A percentile compares a stretch with the other conserved stretches of the same genome.
Conservation (phyloP, 768 basidiomycete genomes). For the Strobilomyces dryophilus region DNA sequence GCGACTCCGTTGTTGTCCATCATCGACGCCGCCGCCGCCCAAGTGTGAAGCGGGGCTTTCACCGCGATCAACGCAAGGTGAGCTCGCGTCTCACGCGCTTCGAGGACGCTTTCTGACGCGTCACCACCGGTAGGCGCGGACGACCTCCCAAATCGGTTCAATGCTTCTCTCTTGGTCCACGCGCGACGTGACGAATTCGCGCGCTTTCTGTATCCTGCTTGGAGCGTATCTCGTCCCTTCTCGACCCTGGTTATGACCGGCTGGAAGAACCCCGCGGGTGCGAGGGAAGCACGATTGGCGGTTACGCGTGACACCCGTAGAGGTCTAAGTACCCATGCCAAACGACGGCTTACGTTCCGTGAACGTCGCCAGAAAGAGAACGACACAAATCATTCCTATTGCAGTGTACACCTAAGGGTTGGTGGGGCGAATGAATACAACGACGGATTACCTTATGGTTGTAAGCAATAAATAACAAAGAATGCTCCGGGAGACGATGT, state of each 20-base stretch:
- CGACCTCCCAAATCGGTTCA: constrained; percentile 32
- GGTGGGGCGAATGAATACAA: constrained; percentile 17
- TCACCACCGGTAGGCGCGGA: constrained; percentile 18
- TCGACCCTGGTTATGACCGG: constrained; percentile 17
- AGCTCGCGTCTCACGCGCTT: neutral
- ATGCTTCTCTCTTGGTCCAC: neutral
- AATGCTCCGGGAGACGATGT: constrained; percentile 15
- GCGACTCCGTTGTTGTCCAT: constrained; percentile 55
- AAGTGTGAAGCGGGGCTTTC: constrained; percentile 8
- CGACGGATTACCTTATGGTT: constrained; percentile 21
- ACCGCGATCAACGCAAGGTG: constrained; percentile 24
- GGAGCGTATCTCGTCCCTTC: constrained; percentile 21
- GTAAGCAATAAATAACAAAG: constrained; percentile 20
- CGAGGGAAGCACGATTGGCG: neutral
- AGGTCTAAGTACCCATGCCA: neutral
- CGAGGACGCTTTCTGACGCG: neutral
- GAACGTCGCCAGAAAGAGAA: neutral
- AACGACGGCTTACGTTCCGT: neutral
- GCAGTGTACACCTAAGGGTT: constrained; percentile 14
- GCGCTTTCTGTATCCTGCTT: constrained; percentile 16
- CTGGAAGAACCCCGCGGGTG: constrained; percentile 11
- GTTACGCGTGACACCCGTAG: neutral
- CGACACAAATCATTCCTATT: constrained; percentile 1
- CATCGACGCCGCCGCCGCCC: no score
- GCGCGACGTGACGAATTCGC: neutral